These are phyloP conservation scores for Laguncularia racemosa DNA, from an alignment of 345 rosid genomes.

Conservation along the genomic window DNA sequence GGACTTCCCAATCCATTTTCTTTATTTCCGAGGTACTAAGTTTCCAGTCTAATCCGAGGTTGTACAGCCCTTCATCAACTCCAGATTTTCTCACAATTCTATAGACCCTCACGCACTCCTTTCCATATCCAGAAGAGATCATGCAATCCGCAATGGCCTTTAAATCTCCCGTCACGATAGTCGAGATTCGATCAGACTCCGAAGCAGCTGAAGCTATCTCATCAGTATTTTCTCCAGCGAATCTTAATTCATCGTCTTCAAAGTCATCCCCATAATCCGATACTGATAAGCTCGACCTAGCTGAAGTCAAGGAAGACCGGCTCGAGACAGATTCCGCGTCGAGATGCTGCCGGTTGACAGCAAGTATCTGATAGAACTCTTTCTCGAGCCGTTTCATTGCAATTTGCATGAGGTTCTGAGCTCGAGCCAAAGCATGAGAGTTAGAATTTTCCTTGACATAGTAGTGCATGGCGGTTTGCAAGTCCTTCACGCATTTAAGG, in stretches of 20 bases:
- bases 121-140: constrained; percentile 49
- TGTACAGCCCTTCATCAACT: constrained; percentile 38
- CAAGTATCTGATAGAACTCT: constrained; percentile 62
- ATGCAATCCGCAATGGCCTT: constrained; percentile 63
- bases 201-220: constrained; percentile 7
- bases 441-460: constrained; percentile 22
- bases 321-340: constrained; percentile 51
- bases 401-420: constrained; percentile 42
- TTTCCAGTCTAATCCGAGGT: constrained; percentile 40
- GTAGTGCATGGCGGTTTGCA: constrained; percentile 61
- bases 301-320: constrained; percentile 26
- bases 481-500: constrained; percentile 29
- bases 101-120: constrained; percentile 57
- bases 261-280: constrained; percentile 22
- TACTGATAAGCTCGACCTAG: constrained; percentile 13
- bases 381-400: constrained; percentile 69
- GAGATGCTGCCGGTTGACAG: constrained; percentile 33
- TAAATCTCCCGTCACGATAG: constrained; percentile 37
- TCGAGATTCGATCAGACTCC: constrained; percentile 19
- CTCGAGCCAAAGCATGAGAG: constrained; percentile 41
- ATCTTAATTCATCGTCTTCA: constrained; percentile 13
- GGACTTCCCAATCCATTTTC: constrained; percentile 49
- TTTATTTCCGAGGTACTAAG: constrained; percentile 28
- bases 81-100: constrained; percentile 44
- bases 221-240: constrained; percentile 7